These are phyloP conservation scores for Eudorina sp. DNA, from an alignment of 139 green algal genomes.

Conservation along the genomic window DNA sequence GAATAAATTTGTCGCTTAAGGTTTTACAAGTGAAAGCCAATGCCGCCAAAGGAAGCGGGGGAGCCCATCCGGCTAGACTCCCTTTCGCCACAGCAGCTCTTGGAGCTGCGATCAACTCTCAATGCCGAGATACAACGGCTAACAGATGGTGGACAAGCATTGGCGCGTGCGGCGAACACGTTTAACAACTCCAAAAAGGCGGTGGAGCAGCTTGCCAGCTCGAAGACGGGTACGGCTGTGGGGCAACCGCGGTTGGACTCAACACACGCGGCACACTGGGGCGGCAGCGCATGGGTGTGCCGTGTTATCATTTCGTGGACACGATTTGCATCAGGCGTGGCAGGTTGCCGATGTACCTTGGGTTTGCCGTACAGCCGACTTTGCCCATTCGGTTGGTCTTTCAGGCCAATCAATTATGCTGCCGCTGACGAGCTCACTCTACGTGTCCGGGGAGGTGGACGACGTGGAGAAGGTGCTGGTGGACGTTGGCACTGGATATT, in stretches of 20 bases:
- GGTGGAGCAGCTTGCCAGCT: slow-evolving; percentile 55
- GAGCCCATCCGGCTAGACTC: slow-evolving; percentile 20
- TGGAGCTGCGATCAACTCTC: slow-evolving; percentile 43
- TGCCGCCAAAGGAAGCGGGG: slow-evolving; percentile 35
- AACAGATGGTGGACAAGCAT: slow-evolving; percentile 10
- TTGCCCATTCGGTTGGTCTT: no score
- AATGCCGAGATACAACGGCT: slow-evolving; percentile 55
- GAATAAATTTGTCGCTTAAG: no score
- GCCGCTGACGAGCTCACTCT: slow-evolving; percentile 91
- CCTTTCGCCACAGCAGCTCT: slow-evolving; percentile 35
- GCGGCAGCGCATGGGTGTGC: no score
- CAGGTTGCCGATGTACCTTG: no score
- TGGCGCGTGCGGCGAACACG: slow-evolving; percentile 30
- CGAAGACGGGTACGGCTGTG: slow-evolving; percentile 60
- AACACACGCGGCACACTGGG: no score
- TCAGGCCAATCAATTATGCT: slow-evolving; percentile 90
- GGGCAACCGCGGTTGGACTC: no score
- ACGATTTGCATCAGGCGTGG: no score
- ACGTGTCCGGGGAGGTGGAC: slow-evolving; percentile 84
- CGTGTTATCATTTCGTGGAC: no score
- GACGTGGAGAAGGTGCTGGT: slow-evolving; percentile 86
- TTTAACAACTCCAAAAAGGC: slow-evolving; percentile 44
- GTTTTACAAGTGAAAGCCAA: no score
- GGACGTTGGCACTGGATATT: slow-evolving; percentile 95
- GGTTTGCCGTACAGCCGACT: no score